Percentiles rank a stretch among this genome's conserved stretches.
Conservation (phyloP, 805 yeast genomes). For the Candida wancherniae region DNA sequence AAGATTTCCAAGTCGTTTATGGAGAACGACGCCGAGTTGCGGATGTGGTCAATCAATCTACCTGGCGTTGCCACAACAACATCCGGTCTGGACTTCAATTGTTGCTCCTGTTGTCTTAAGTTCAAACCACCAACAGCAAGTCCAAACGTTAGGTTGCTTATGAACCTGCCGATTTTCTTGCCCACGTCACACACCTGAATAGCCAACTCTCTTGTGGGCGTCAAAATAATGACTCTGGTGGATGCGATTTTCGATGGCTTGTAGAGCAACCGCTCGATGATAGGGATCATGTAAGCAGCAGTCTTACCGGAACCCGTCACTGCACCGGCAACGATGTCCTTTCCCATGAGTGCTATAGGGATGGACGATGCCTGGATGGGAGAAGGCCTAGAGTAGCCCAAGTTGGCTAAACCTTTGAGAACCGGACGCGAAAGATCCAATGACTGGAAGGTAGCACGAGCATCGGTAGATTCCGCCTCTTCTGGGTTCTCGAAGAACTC, state of each 20-base stretch:
- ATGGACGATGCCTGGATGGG: constrained; percentile 92
- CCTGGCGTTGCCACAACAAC: constrained; percentile 98
- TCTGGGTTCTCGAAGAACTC: constrained; percentile 55
- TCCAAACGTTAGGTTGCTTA: constrained; percentile 76
- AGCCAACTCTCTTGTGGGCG: constrained; percentile 98
- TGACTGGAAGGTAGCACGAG: constrained; percentile 66
- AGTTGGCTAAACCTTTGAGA: constrained; percentile 69
- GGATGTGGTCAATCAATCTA: constrained; percentile 92
- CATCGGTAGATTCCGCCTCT: constrained; percentile 42
- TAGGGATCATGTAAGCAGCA: constrained; percentile 96
- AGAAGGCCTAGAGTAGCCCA: constrained; percentile 85
- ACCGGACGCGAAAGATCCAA: constrained; percentile 87
- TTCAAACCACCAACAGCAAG: constrained; percentile 98
- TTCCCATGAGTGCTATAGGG: constrained; percentile 89
- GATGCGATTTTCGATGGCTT: constrained; percentile 83
- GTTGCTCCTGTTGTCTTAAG: constrained; percentile 92
- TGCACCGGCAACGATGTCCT: constrained; percentile 98
- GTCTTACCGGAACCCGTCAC: constrained; percentile 99
- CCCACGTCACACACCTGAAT: constrained; percentile 96
- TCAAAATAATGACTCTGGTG: constrained; percentile 83
- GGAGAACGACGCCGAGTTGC: constrained; percentile 89
- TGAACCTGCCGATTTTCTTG: constrained; percentile 71
- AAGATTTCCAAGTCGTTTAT: constrained; percentile 89
- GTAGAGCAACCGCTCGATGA: constrained; percentile 83
- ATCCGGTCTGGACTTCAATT: constrained; percentile 88